Conservation (phyloP, 2,329 filamentous ascomycete species). For the Drechslerella stenobrocha region DNA sequence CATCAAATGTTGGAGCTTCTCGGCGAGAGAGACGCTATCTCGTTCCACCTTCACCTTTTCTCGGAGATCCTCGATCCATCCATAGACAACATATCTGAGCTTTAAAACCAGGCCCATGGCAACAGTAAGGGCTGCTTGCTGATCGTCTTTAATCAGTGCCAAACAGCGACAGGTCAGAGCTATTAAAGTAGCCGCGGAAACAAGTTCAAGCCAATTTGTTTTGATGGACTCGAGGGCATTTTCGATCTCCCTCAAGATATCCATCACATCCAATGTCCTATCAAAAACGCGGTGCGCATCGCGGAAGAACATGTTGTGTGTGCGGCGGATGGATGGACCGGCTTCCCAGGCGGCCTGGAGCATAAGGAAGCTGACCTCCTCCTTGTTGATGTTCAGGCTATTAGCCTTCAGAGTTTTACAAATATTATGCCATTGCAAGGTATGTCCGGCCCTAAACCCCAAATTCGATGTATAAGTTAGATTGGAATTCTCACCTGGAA, state of each 20-base stretch:
- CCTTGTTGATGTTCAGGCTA: conserved; percentile 60
- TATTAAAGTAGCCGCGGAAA: conserved; percentile 49
- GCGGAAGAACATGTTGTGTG: conserved; percentile 51
- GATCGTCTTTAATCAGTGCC: conserved; percentile 28
- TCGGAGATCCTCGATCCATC: conserved; percentile 47
- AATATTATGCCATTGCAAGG: conserved; percentile 64
- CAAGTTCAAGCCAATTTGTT: conserved; percentile 60
- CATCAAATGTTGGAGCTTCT: conserved; percentile 30
- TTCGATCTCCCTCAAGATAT: conserved; percentile 24
- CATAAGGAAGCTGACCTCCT: conserved; percentile 59
- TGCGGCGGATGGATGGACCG: conserved; percentile 54
- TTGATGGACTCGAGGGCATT: conserved; percentile 55
- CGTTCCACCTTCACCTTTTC: conserved; percentile 26
- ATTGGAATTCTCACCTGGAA: background rate
- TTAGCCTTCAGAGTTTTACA: conserved; percentile 60
- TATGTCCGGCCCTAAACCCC: conserved; percentile 58
- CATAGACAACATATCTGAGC: conserved; percentile 37
- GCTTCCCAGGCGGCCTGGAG: conserved; percentile 61
- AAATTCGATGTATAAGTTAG: background rate
- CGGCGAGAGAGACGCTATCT: conserved; percentile 29
- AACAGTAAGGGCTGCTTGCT: conserved; percentile 19
- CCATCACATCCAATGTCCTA: conserved; percentile 54
- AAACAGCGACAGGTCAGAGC: conserved; percentile 49
- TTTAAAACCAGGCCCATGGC: conserved; percentile 42
- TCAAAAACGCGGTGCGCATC: conserved; percentile 55